Conservation (phyloP, 768 basidiomycete species). For the Lactifluus rugatus region DNA sequence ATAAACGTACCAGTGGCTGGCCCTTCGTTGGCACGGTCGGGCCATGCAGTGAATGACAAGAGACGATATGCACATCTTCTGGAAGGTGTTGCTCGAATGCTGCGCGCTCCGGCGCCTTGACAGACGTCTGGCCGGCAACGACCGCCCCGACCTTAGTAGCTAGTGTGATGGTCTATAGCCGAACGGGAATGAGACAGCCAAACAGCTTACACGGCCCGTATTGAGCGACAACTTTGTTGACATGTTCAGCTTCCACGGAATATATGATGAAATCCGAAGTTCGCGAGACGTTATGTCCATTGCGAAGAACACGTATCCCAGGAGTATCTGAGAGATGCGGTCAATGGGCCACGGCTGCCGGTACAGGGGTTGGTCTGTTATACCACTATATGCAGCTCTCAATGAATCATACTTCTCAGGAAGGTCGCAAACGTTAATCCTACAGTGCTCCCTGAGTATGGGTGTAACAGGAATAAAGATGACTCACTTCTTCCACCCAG, state of each 20-base stretch:
- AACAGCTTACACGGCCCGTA: conserved; percentile 79
- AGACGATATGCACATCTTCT: conserved; percentile 77
- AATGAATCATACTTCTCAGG: conserved; percentile 64
- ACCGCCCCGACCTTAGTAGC: conserved; percentile 90
- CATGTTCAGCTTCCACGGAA: conserved; percentile 86
- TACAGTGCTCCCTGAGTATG: conserved; percentile 26
- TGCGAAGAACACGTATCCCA: conserved; percentile 55
- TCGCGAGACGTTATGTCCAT: conserved; percentile 84
- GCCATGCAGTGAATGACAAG: conserved; percentile 91
- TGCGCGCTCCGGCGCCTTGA: conserved; percentile 85
- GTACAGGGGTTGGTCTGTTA: neutral
- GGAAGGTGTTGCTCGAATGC: conserved; percentile 90
- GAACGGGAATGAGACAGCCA: neutral
- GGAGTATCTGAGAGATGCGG: conserved; percentile 34
- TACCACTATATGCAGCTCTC: conserved; percentile 51
- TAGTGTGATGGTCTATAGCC: conserved; percentile 23
- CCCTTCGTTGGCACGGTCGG: conserved; percentile 80
- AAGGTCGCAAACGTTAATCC: conserved; percentile 84
- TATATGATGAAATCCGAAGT: conserved; percentile 91
- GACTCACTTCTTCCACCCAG: conserved; percentile 77
- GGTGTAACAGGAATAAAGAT: neutral
- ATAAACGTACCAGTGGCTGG: conserved; percentile 70
- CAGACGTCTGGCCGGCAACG: conserved; percentile 93
- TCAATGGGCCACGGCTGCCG: neutral
- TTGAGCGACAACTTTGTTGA: conserved; percentile 70